Percentiles rank a stretch among this genome's conserved stretches.
These are phyloP conservation scores for Cyberlindnera veronae DNA, from an alignment of 805 yeast species.

Conservation along the genomic window DNA sequence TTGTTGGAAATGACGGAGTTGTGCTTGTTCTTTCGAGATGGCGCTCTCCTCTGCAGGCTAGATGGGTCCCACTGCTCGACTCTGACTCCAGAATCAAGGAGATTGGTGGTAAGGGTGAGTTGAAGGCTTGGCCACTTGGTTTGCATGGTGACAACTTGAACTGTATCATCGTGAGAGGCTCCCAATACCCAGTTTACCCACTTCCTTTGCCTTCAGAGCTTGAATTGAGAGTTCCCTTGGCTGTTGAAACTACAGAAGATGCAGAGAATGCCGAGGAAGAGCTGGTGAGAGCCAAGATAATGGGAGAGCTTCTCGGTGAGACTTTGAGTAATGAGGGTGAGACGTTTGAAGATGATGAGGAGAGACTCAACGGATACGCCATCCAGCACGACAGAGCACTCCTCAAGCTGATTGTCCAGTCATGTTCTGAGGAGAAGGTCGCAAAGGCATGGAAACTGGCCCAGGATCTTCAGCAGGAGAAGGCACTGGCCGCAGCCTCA, in stretches of 20 bases:
- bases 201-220: slow-evolving; percentile 80
- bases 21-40: slow-evolving; percentile 70
- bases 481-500: slow-evolving; percentile 78
- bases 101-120: slow-evolving; percentile 49
- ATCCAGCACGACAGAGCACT: slow-evolving; percentile 70
- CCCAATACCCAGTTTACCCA: slow-evolving; percentile 75
- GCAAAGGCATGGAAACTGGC: slow-evolving; percentile 70
- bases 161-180: slow-evolving; percentile 73
- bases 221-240: slow-evolving; percentile 63
- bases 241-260: slow-evolving; percentile 10
- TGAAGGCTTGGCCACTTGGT: slow-evolving; percentile 88
- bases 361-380: slow-evolving; percentile 49
- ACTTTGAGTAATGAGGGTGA: slow-evolving; percentile 45
- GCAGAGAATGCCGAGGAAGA: slow-evolving; percentile 53
- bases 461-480: slow-evolving; percentile 65
- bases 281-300: slow-evolving; percentile 53
- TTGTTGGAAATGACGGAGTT: slow-evolving; percentile 76
- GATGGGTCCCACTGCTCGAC: slow-evolving; percentile 85
- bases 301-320: slow-evolving; percentile 62
- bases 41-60: slow-evolving; percentile 71
- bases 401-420: slow-evolving; percentile 68
- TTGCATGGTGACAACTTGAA: slow-evolving; percentile 63
- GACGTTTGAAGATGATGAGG: slow-evolving; percentile 43
- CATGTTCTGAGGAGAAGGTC: slow-evolving; percentile 64
- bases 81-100: slow-evolving; percentile 41